These are phyloP conservation scores for Syncephalastrum contaminatum DNA, from an alignment of 371 early-diverging fungal genomes.

Conservation along the genomic window DNA sequence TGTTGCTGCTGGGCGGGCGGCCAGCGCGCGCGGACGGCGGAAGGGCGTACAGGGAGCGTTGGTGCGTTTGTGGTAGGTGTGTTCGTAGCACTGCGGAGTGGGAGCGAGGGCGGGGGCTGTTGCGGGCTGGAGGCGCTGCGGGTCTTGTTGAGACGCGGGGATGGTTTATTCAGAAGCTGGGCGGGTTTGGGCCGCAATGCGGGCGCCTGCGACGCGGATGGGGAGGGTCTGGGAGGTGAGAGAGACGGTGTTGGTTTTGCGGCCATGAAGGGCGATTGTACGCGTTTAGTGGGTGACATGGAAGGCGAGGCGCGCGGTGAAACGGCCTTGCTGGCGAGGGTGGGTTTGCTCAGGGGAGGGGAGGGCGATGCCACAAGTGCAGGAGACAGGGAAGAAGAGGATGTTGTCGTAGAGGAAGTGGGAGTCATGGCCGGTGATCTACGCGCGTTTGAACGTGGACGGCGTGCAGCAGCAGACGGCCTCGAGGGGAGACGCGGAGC, in stretches of 20 bases:
- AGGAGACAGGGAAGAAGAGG: background rate
- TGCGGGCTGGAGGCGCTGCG: conserved; percentile 30
- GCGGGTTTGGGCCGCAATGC: conserved; percentile 30
- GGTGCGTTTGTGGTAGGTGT: too few species aligned
- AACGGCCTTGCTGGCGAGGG: too few species aligned
- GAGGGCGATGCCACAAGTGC: too few species aligned
- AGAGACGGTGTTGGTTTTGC: conserved; percentile 9
- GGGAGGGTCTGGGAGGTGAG: background rate
- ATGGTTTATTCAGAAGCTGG: conserved; percentile 13
- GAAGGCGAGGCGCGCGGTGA: too few species aligned
- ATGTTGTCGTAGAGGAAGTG: background rate
- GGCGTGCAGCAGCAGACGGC: conserved; percentile 28
- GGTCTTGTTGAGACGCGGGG: conserved; percentile 25
- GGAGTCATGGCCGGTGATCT: background rate
- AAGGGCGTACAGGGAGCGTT: too few species aligned
- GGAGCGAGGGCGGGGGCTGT: too few species aligned
- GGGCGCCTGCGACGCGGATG: conserved; percentile 9
- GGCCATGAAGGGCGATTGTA: background rate
- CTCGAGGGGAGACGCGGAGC: conserved; percentile 42
- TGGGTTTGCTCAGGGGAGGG: too few species aligned
- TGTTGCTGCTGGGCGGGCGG: conserved; percentile 3
- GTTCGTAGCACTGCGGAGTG: too few species aligned
- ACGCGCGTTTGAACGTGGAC: conserved; percentile 8
- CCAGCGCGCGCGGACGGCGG: background rate
- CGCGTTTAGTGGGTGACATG: too few species aligned